Conservation (phyloP, 495 filamentous ascomycete genomes). For the Alectoria sarmentosa region DNA sequence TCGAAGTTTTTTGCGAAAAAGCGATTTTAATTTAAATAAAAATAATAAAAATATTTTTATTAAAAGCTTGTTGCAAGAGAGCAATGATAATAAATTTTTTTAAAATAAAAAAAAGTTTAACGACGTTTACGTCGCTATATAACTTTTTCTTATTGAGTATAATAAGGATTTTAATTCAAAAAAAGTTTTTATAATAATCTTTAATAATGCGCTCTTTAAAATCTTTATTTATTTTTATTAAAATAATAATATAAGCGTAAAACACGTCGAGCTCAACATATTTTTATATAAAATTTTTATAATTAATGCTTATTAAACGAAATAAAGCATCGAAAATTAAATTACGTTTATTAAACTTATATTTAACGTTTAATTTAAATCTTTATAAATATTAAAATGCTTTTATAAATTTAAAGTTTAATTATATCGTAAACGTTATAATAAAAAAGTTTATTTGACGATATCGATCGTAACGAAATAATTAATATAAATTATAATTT, state of each 20-base stretch:
- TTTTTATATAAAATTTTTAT: neutral
- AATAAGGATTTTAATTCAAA: neutral
- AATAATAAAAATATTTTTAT: no score
- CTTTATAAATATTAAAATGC: constrained; percentile 10
- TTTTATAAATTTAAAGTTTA: constrained; percentile 7
- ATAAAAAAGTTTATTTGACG: neutral
- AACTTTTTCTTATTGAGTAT: no score
- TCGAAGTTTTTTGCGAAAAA: no score
- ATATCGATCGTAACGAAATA: constrained; percentile 10
- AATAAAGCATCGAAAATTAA: constrained; percentile 3
- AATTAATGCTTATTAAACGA: neutral
- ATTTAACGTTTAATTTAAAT: constrained; percentile 4
- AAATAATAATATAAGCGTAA: neutral
- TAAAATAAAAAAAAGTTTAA: no score
- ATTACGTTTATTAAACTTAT: constrained; percentile 15
- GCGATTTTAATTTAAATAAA: no score
- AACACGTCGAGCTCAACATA: neutral
- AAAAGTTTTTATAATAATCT: neutral
- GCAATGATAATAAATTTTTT: no score
- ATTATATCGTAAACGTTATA: constrained; percentile 7
- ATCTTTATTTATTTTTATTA: neutral
- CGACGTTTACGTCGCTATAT: no score
- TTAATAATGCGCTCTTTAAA: neutral
- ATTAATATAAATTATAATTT: constrained; percentile 9
- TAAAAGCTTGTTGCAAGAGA: no score